Evolutionary conservation across 192 early-diverging fungal genomes (phyloP).

Genomic region (Dissophora globulifera): DNA sequence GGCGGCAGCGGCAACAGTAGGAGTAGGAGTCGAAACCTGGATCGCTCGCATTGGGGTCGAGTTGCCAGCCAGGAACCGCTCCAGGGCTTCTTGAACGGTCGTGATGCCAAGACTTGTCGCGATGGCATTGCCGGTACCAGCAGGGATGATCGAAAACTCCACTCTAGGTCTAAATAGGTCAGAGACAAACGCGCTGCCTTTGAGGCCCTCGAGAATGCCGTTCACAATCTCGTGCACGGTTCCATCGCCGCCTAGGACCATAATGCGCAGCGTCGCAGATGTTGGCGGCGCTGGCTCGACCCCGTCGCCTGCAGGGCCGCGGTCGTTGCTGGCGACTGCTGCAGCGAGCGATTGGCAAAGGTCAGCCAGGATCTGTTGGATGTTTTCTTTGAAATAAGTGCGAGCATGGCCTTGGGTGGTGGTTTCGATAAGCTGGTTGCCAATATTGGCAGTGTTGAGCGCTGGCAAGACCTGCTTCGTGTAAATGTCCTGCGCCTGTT

Average conservation of each 20-base stretch:
- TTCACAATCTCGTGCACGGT: constrained; percentile 62
- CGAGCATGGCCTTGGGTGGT: constrained; percentile 14
- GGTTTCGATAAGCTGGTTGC: constrained; percentile 25
- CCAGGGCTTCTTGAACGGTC: constrained; percentile 40
- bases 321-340: not conserved
- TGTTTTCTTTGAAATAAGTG: constrained; percentile 19
- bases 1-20: too few relatives aligned
- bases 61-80: constrained; percentile 39
- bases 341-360: constrained; percentile 6
- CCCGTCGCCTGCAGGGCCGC: too few relatives aligned
- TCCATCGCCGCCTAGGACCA: constrained; percentile 63
- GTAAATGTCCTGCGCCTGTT: constrained; percentile 13
- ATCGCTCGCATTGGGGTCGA: constrained; percentile 38
- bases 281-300: not conserved
- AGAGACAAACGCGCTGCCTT: not conserved
- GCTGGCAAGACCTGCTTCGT: constrained; percentile 44
- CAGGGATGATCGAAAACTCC: constrained; percentile 52
- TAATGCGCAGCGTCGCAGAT: constrained; percentile 14
- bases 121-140: constrained; percentile 61
- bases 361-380: constrained; percentile 15
- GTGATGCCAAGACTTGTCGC: constrained; percentile 52
- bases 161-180: constrained; percentile 6
- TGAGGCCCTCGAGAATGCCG: constrained; percentile 44
- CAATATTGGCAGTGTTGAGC: constrained; percentile 15
- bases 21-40: constrained; percentile 30